Percentiles rank a stretch among this genome's conserved stretches.
phyloP scores from a whole-genome alignment of 2,329 filamentous ascomycete species.

The Annulohypoxylon truncatum region DNA sequence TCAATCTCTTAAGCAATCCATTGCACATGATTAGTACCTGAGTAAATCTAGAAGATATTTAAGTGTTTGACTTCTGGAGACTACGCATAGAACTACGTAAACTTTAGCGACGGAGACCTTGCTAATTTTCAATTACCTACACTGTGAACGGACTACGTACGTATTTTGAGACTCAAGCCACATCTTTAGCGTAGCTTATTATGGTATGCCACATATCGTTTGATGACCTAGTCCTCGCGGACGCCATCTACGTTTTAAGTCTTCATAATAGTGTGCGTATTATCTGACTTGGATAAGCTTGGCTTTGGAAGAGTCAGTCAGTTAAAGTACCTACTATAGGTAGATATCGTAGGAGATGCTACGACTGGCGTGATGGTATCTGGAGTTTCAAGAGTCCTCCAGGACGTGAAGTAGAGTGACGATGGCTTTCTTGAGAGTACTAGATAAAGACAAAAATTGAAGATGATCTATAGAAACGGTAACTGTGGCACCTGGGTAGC shows the following conservation, averaged over 20 bases:
- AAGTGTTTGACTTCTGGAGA: background rate
- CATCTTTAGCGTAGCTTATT: background rate
- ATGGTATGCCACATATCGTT: too few species aligned
- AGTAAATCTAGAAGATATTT: background rate
- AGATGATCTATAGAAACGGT: background rate
- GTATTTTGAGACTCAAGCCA: background rate
- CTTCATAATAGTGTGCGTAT: background rate
- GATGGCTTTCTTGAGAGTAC: background rate
- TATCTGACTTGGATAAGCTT: background rate
- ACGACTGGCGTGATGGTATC: background rate
- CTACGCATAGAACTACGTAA: background rate
- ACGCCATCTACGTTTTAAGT: background rate
- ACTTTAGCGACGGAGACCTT: too few species aligned
- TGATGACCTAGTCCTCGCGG: background rate
- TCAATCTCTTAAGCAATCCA: too few species aligned
- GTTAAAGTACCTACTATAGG: background rate
- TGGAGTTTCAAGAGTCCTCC: background rate
- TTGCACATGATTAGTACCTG: too few species aligned
- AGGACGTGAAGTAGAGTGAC: background rate
- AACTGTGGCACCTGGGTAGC: background rate
- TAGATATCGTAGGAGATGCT: background rate
- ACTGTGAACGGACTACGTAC: too few species aligned
- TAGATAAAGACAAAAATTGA: too few species aligned
- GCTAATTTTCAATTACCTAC: too few species aligned
- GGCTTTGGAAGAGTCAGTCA: background rate